phyloP scores from a whole-genome alignment of 371 early-diverging fungal genomes.

The Vavraia culicis region DNA sequence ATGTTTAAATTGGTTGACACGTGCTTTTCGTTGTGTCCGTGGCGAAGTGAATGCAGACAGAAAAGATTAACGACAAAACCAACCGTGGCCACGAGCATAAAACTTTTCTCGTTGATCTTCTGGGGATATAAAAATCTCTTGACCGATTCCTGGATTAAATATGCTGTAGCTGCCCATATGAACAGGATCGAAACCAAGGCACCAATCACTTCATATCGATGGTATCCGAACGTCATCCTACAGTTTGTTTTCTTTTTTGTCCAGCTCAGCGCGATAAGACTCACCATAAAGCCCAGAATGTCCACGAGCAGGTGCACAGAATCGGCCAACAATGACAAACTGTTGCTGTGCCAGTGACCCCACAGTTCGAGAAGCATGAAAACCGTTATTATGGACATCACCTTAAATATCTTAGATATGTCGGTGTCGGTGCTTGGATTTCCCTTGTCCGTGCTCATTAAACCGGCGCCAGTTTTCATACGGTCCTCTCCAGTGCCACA shows the following conservation, averaged over 20 bases:
- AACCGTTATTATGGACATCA: conserved; percentile 17
- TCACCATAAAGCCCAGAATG: conserved; percentile 33
- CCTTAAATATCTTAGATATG: conserved; percentile 20
- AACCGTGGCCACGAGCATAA: conserved; percentile 57
- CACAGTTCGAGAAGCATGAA: conserved; percentile 38
- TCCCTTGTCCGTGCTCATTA: neutral
- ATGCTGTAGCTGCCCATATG: conserved; percentile 57
- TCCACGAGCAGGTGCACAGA: conserved; percentile 35
- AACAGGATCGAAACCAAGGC: conserved; percentile 55
- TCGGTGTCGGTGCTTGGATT: conserved; percentile 3
- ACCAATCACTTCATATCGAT: conserved; percentile 61
- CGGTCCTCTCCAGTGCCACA: too few relatives aligned
- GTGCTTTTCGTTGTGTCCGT: conserved; percentile 6
- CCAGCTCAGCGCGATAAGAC: conserved; percentile 26
- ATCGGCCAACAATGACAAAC: conserved; percentile 34
- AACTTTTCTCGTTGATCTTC: conserved; percentile 51
- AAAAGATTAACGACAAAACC: conserved; percentile 56
- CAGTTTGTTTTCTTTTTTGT: conserved; percentile 17
- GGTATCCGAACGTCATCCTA: conserved; percentile 51
- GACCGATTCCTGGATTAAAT: conserved; percentile 53
- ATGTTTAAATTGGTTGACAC: conserved; percentile 48
- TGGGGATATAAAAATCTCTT: conserved; percentile 52
- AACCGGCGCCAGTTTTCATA: too few relatives aligned
- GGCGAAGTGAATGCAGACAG: conserved; percentile 17
- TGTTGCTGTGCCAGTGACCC: conserved; percentile 34